A percentile compares a stretch with the other conserved stretches of the same genome.
Evolutionary conservation across 495 filamentous ascomycete genomes (phyloP).

Genomic region (Hypoxylon intermedium): DNA sequence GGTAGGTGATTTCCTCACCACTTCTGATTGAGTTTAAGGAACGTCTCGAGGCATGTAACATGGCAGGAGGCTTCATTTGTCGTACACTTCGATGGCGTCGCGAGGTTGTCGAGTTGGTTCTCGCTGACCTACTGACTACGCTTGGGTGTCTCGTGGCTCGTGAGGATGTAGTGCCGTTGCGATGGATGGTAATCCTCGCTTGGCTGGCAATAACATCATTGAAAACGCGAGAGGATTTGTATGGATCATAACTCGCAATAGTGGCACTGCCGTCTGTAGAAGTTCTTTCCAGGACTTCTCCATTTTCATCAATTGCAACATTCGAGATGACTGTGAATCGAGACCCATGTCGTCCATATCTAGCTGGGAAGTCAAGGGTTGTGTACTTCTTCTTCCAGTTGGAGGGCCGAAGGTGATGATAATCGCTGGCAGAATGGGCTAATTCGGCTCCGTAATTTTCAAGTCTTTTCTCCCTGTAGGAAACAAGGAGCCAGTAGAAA

Average conservation of each 20-base stretch:
- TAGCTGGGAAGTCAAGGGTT: constrained; percentile 58
- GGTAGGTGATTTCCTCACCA: constrained; percentile 55
- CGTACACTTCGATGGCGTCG: constrained; percentile 18
- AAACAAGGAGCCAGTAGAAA: constrained; percentile 84
- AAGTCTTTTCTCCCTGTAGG: constrained; percentile 78
- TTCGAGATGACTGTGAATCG: constrained; percentile 76
- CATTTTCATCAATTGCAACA: constrained; percentile 45
- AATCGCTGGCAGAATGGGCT: constrained; percentile 83
- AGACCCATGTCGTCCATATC: constrained; percentile 64
- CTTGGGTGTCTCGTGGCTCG: constrained; percentile 30
- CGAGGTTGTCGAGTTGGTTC: constrained; percentile 33
- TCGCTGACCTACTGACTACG: constrained; percentile 25
- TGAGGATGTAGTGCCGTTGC: constrained; percentile 44
- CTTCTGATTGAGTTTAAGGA: constrained; percentile 68
- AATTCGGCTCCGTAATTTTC: constrained; percentile 82
- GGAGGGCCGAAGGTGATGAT: constrained; percentile 74
- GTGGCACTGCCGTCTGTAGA: constrained; percentile 43
- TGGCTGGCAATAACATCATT: constrained; percentile 49
- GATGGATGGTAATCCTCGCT: constrained; percentile 73
- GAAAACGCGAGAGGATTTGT: constrained; percentile 68
- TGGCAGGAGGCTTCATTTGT: not conserved
- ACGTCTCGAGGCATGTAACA: constrained; percentile 40
- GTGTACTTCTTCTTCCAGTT: constrained; percentile 56
- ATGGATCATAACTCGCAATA: constrained; percentile 79
- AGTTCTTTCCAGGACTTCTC: constrained; percentile 21